Percentiles rank a stretch among this genome's conserved stretches.
Evolutionary conservation across 768 basidiomycete species (phyloP).

Genomic region (Exsudoporus frostii): DNA sequence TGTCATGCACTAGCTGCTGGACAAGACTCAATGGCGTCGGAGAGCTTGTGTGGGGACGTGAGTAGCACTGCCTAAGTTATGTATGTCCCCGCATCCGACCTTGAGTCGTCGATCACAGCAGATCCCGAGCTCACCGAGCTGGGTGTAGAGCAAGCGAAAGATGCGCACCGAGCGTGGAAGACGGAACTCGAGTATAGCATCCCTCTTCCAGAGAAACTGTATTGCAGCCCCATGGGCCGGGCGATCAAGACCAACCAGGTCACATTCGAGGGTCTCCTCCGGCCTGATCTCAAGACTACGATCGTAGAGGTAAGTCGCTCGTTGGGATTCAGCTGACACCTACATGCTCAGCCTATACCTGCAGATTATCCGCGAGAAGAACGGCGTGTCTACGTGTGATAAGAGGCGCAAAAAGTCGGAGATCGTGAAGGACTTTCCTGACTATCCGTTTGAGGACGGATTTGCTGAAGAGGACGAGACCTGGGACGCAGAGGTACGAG

Average conservation of each 20-base stretch:
- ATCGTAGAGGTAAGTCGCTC: conserved; percentile 52
- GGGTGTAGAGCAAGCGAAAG: conserved; percentile 55
- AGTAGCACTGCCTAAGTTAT: conserved; percentile 25
- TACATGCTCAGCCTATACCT: neutral
- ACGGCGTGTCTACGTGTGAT: conserved; percentile 71
- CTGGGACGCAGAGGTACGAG: conserved; percentile 55
- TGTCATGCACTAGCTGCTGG: conserved; percentile 51
- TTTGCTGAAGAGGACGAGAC: conserved; percentile 62
- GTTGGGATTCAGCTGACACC: neutral
- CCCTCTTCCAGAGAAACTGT: conserved; percentile 53
- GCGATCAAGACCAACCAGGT: conserved; percentile 55
- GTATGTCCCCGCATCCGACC: neutral
- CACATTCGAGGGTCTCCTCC: conserved; percentile 46
- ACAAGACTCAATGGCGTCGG: conserved; percentile 59
- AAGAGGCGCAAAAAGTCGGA: conserved; percentile 49
- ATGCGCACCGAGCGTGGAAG: conserved; percentile 46
- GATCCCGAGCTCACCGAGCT: conserved; percentile 61
- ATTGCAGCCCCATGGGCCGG: conserved; percentile 61
- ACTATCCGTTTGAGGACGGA: conserved; percentile 51
- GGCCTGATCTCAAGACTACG: conserved; percentile 31
- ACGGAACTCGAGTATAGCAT: conserved; percentile 40
- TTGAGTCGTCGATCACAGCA: conserved; percentile 35
- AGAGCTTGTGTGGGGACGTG: conserved; percentile 72
- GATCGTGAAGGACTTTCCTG: conserved; percentile 46
- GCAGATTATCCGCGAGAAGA: conserved; percentile 65